Conservation (phyloP, 768 basidiomycete genomes). For the Agaricus blazei region DNA sequence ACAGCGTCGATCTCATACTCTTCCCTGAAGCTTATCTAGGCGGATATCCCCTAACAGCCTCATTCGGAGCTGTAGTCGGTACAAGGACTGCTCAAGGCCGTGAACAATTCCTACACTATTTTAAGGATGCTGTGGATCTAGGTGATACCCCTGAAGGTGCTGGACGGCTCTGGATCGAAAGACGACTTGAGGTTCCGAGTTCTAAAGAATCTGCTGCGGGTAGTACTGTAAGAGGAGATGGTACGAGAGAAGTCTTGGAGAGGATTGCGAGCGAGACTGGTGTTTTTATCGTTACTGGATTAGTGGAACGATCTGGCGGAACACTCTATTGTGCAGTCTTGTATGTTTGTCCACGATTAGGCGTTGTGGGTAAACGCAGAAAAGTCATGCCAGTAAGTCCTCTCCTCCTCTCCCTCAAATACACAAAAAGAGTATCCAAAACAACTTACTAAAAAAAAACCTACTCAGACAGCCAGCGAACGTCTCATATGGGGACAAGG, state of each 20-base stretch:
- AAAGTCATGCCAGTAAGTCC: conserved; percentile 45
- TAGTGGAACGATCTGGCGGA: conserved; percentile 54
- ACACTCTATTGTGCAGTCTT: conserved; percentile 59
- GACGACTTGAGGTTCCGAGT: neutral
- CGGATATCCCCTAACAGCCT: conserved; percentile 56
- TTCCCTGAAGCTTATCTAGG: conserved; percentile 21
- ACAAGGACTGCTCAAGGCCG: conserved; percentile 44
- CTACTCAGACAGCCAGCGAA: conserved; percentile 43
- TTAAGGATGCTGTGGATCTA: conserved; percentile 50
- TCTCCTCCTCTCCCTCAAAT: too few relatives aligned
- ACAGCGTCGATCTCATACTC: neutral
- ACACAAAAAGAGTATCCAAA: neutral
- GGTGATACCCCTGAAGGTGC: conserved; percentile 42
- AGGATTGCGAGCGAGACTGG: conserved; percentile 39
- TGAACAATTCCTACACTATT: conserved; percentile 53
- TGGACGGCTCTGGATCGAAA: conserved; percentile 14
- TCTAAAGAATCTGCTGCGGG: neutral
- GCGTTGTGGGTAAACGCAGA: conserved; percentile 56
- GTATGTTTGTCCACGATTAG: conserved; percentile 48
- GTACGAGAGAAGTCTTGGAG: conserved; percentile 26
- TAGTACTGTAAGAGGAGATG: neutral
- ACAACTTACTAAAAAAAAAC: too few relatives aligned
- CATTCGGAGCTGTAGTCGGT: conserved; percentile 48
- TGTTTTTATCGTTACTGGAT: conserved; percentile 55
- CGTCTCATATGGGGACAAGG: conserved; percentile 61